Base-by-base conservation (phyloP, 805 yeast species). In the Torulaspora delbrueckii region DNA sequence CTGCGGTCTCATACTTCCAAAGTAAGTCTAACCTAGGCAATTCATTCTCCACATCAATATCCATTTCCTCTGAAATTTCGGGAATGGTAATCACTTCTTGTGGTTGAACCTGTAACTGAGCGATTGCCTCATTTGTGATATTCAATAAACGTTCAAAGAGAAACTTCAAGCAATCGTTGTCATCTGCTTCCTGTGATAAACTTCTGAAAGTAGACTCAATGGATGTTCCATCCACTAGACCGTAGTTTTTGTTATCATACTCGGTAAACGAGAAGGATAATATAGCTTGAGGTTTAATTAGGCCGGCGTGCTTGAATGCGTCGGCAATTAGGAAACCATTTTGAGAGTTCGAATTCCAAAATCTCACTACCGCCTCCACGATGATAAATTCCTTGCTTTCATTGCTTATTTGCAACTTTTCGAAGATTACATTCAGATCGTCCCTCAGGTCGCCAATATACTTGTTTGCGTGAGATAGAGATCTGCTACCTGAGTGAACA, bases 401-500 rank as follows among this genome's bases (percentile, higher is more conserved):
- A 10, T 52, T 52, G 24, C 62, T 67, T 3, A 57, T 57, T 14
- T 56, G 63, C 34, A 65, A 41, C 39, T 57, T 59, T 12, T 55
- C 60, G 25, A 65, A 55, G 14, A 68, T 43, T n/a, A 57, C 59
- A 43, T 60, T 59, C 35, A 80, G 56, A 12, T 70, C 65, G 10
- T 62, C 66, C 16, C 58, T 56, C 5, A 74, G 58, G 33, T 71
- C 72, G 27, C 62, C 66, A 37, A 81, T 69, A 67, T 77, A 78
- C 34, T 76, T 78, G 49, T 77, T 78, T 31, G 83, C 81, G 57
- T 84, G 89, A 0, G 91, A 86, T 35, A 90, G 75, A 0, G 97
- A 90, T 60, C 97, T 77, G 38, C 88, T 83, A 10, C 98, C 97
- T 47, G 88, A 82, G 54, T 82, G 82, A 37, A 91, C 84, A 42